Evolutionary conservation across 495 filamentous ascomycete species (phyloP), one percentile per base, ranked within the genome.

Genomic region (Hypoxylon subgilvum): DNA sequence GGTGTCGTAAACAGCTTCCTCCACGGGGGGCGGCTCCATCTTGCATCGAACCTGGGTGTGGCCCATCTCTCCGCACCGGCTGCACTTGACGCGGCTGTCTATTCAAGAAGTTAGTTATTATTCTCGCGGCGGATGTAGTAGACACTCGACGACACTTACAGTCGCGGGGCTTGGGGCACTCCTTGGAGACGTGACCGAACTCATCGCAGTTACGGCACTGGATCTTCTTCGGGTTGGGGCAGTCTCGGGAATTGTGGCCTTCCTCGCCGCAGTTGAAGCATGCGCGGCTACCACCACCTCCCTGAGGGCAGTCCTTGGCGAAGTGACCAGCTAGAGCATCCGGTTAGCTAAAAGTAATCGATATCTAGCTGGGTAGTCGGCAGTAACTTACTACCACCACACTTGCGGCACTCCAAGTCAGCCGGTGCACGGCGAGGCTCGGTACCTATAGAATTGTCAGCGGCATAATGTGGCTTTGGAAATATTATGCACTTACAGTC

Each of bases 371-470:
- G 6, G 8, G 9, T n/a, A 34, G 1, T 44, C 31, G 17, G 39
- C 0, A 17, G 35, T 9, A 28, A 73, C 74, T 60, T 75, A 89
- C 88, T 81, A 71, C 88, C 78, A 28, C 80, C 77, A 72, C 92
- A 95, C 38, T 86, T 85, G 40, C 85, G 86, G 70, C 92, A 97
- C 70, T 96, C 90, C 2, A 95, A 84, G 45, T 80, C 80, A 12
- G 80, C 84, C 32, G 63, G 52, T 17, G 88, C 84, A 46, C 84
- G 86, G 22, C 86, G 87, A 19, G 89, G 89, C 70, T 95, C 72
- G 7, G 73, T 25, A 27, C 72, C 72, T 75, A 50, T 30, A 35
- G 14, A 3, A 83, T 82, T 21, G 77, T 75, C 52, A 86, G 69
- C 27, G 78, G 79, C 23, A 41, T n/a, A 53, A 17, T 1, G 38